phyloP scores from a whole-genome alignment of 1,284 basidiomycete genomes.

The Apiotrichum veenhuisii region DNA sequence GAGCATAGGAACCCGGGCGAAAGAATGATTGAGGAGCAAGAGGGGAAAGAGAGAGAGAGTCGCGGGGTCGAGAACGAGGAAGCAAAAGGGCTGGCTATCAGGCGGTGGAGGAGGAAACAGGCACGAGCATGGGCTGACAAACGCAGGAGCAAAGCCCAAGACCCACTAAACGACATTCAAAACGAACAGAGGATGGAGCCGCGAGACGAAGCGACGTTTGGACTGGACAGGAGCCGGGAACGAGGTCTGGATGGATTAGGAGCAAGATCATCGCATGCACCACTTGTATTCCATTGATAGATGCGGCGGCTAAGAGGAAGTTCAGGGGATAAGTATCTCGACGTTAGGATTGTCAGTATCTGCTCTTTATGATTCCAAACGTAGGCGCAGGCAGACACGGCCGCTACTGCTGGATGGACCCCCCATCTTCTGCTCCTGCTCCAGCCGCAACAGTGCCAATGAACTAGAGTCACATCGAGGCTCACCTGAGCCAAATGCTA shows the following conservation, averaged over 20 bases:
- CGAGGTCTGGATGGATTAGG: not conserved
- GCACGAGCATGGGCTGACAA: slow-evolving; percentile 1
- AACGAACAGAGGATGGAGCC: not conserved
- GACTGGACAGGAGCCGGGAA: not conserved
- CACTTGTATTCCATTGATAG: not conserved
- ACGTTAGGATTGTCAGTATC: too few relatives aligned
- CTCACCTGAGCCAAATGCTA: slow-evolving; percentile 6
- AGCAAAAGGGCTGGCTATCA: too few relatives aligned
- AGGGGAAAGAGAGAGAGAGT: too few relatives aligned
- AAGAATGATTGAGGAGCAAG: too few relatives aligned
- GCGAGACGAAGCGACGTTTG: not conserved
- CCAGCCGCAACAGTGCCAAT: not conserved
- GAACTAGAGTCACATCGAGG: slow-evolving; percentile 5
- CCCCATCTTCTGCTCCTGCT: not conserved
- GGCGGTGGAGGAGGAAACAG: slow-evolving; percentile 12
- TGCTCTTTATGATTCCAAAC: too few relatives aligned
- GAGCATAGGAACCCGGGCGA: too few relatives aligned
- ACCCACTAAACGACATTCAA: not conserved
- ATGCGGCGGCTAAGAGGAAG: not conserved
- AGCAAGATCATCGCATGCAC: not conserved
- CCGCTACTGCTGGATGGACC: too few relatives aligned
- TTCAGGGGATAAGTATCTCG: too few relatives aligned
- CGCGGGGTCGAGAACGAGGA: too few relatives aligned
- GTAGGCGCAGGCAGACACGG: too few relatives aligned
- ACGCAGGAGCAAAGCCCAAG: not conserved